Percentiles rank a stretch among this genome's conserved stretches.
phyloP scores from a whole-genome alignment of 257 asterid genomes.

The Prunella vulgaris region DNA sequence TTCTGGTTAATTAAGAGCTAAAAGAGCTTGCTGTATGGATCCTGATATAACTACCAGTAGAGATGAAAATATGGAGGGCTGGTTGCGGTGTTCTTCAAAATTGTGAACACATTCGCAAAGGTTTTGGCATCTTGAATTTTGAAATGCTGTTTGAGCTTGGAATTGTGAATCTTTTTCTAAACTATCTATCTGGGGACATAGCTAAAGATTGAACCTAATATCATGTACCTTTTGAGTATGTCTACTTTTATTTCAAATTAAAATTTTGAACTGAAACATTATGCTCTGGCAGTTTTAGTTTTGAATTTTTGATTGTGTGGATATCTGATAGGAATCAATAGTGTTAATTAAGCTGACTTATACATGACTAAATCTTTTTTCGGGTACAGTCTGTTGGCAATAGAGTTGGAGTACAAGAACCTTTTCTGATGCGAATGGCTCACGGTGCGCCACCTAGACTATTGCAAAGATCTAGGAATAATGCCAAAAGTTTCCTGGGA shows the following conservation, averaged over 20 bases:
- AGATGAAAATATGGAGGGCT: constrained; percentile 1
- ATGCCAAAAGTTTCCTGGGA: constrained; percentile 48
- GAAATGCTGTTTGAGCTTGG: not conserved
- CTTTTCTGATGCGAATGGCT: constrained; percentile 97
- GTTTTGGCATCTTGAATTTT: constrained; percentile 4
- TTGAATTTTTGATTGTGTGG: constrained; percentile 10
- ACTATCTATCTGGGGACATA: not conserved
- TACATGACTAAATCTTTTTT: constrained; percentile 12
- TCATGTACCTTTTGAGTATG: not conserved
- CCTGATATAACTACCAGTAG: not conserved
- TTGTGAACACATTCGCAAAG: not conserved
- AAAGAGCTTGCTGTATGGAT: not conserved
- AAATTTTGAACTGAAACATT: not conserved
- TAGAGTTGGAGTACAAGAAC: constrained; percentile 90
- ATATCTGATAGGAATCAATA: not conserved
- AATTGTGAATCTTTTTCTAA: not conserved
- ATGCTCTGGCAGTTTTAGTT: not conserved
- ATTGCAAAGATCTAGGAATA: constrained; percentile 45
- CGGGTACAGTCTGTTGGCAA: constrained; percentile 91
- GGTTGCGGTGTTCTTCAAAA: constrained; percentile 1
- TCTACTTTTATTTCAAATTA: constrained; percentile 1
- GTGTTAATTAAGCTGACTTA: constrained; percentile 11
- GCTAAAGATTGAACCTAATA: not conserved
- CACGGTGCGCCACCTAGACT: constrained; percentile 81
- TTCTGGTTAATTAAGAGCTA: not conserved